Evolutionary conservation across 306 rosid species (phyloP), one percentile per base, ranked within the genome.

Genomic region (Astragalus membranaceus): DNA sequence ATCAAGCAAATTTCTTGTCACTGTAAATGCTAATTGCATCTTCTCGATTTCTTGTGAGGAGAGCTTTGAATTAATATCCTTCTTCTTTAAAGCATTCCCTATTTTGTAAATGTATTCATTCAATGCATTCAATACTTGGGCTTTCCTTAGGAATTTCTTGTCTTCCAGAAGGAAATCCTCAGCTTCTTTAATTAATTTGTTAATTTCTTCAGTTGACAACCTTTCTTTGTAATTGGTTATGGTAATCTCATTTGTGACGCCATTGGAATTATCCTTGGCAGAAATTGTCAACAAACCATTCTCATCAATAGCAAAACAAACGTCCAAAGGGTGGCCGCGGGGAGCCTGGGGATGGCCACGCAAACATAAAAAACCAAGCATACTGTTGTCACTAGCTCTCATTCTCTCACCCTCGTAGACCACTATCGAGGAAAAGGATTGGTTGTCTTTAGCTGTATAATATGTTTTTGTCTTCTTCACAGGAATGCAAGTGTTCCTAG

Each of bases 301-400:
- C 6, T 33, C 37, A 33, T 33, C 37, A 33, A 33, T 33, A 30
- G 64, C 82, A 6, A 86, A 86, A 79, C 79, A 75, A 2, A 78
- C 78, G 0, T 36, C 64, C 3, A 76, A 16, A 13, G 83, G 74
- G 46, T 73, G 74, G 16, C 86, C 84, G 2, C 82, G 50, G 0
- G 86, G 89, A 4, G 80, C 89, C 0, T 71, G 80, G 23, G 89
- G 86, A 67, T 82, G 56, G 11, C 76, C 79, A 1, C 69, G 78
- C 51, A 69, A 60, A 0, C 0, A 0, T 47, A 82, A 85, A 39
- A 60, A 72, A 0, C 85, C 89, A 1, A 85, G 29, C 78, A 80
- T 49, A 60, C 80, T 80, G 77, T 85, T 85, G 56, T 82, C 37
- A 33, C 37, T 33, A 33, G 37, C 37, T 33, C 37, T 33, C 4